Evolutionary conservation across 768 basidiomycete genomes (phyloP), one percentile per base, ranked within the genome.

Genomic region (Auriscalpium orientale): DNA sequence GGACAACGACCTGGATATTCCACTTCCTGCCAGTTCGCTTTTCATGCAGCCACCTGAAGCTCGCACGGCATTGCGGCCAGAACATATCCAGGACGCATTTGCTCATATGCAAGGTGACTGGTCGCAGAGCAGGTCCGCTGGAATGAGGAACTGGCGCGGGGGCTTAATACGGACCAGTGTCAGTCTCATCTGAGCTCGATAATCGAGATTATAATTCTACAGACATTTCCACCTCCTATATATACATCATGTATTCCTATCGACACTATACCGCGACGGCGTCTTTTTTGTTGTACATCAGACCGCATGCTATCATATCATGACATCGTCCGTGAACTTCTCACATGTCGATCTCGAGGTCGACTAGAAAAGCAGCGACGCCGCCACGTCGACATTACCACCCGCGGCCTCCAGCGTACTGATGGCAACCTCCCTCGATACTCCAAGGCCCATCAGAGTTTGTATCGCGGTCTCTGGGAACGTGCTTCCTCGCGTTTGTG

Each of bases 1-100:
- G 0, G 85, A 88, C 40, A 73, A 72, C 13, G 85, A 87, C 20
- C 57, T 56, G 8, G 88, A 86, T 56, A 81, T 81, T 50, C 78
- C 83, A 0, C 70, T 89, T 9, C 83, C 87, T 11, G 75, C 81
- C 11, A 87, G 85, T 59, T 80, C 87, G 6, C 65, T 95, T 46
- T 94, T 95, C 70, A 71, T 93, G 35, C 83, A 85, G 2, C 91
- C 93, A 1, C 83, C 87, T 0, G 89, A 92, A 65, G 86, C 89
- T 1, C 74, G 89, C 56, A 89, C 84, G 4, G 82, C 91, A 0
- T 70, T 95, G 47, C 75, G 81, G 22, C 87, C 92, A 0, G 85
- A 91, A 56, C 93, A 95, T 65, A 91, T 95, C 10, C 87, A 91
- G 61, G 91, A 94, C 68, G 94, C 93, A 0, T 95, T 94, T 67